Base-by-base conservation (phyloP, 1,284 basidiomycete species). In the Boletellus deceptivus region DNA sequence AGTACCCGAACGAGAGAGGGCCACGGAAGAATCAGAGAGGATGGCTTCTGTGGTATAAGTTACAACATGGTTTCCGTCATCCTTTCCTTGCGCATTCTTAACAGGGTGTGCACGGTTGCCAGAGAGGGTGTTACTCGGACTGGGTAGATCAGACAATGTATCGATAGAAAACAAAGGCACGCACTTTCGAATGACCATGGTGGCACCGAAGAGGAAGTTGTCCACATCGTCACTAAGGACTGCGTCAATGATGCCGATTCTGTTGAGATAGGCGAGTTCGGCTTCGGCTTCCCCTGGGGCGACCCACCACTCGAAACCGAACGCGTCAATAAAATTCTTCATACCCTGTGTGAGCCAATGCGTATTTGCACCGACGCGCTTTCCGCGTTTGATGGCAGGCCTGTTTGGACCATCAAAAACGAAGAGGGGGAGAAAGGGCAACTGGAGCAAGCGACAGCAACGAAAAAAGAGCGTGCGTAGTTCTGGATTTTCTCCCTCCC, bases 271-370 rank as follows among this genome's bases (percentile, higher is more conserved):
- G 0, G 96, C 96, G 1, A 99, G 76, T 64, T 99, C 96, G 0
- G 96, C 96, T 69, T 99, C 96, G 0, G 96, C 96, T 70, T 98
- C 96, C 11, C 93, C 96, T 0, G 91, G 91, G 6, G 96, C 96
- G 64, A 80, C 84, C 64, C 84, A 78, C 83, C 86, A 92, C 63
- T 93, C 89, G 57, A 92, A 91, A 0, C 94, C 93, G 71, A 95
- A 95, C 0, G 89, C 86, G 47, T 90, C 84, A 5, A 97, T 83
- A 47, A 98, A 85, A 35, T 78, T 76, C 68, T 91, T 89, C 81
- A 93, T 90, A 17, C 80, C 78, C 48, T 72, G 71, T 9, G 79
- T 77, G 49, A 89, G 75, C 69, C 80, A 81, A 61, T 89, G 82
- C n/a, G 72, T 69, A 16, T 82, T 79, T 53, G 75, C 78, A 40